Conservation (phyloP, 2,329 filamentous ascomycete genomes). For the Apiospora phragmitis region DNA sequence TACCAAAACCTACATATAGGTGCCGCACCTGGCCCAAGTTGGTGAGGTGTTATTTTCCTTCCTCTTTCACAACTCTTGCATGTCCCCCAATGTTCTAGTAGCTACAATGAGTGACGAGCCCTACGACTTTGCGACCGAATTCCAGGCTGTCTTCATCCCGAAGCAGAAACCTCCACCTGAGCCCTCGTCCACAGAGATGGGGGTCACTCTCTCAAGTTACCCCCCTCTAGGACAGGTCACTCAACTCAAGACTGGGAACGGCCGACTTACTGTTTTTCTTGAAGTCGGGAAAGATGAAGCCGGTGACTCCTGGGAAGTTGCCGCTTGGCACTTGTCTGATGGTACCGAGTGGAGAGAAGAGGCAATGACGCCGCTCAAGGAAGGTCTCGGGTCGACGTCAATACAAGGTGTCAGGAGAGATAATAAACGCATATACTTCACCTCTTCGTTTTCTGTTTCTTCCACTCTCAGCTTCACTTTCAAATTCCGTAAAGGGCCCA, state of each 20-base stretch:
- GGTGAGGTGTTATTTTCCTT: not conserved
- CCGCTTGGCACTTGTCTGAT: conserved; percentile 69
- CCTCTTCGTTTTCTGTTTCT: conserved; percentile 47
- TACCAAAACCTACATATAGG: not conserved
- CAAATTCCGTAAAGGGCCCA: conserved; percentile 59
- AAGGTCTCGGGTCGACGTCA: conserved; percentile 42
- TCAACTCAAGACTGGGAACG: conserved; percentile 47
- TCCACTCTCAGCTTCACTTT: conserved; percentile 65
- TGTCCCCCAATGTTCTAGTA: not conserved
- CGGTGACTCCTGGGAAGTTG: conserved; percentile 67
- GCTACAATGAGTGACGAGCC: conserved; percentile 21
- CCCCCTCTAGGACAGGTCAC: conserved; percentile 79
- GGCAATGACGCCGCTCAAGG: conserved; percentile 30
- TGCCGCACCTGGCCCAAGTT: not conserved
- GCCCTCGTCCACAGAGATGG: conserved; percentile 32
- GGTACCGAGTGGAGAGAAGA: conserved; percentile 58
- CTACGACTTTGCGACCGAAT: conserved; percentile 38
- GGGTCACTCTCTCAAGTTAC: conserved; percentile 48
- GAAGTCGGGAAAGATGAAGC: conserved; percentile 60
- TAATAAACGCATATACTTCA: conserved; percentile 53
- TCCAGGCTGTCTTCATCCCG: conserved; percentile 38
- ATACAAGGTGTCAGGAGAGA: conserved; percentile 45
- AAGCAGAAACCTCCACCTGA: conserved; percentile 36
- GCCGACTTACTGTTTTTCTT: conserved; percentile 68
- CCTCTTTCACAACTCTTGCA: not conserved